phyloP scores from a whole-genome alignment of 2,329 filamentous ascomycete genomes.

The Colletotrichum tropicicola region DNA sequence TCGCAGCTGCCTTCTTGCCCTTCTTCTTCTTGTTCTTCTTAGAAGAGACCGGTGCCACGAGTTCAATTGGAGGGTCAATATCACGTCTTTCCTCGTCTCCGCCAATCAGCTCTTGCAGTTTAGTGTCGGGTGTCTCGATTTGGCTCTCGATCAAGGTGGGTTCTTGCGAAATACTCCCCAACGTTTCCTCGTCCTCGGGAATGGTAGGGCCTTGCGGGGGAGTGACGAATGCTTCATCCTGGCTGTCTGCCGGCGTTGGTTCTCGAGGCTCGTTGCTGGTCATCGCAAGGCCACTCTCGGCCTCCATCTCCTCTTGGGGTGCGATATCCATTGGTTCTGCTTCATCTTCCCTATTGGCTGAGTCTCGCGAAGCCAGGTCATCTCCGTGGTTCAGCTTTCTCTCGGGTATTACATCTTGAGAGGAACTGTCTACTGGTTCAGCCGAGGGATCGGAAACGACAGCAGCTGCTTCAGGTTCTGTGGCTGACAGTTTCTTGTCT shows the following conservation, averaged over 20 bases:
- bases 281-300: background rate
- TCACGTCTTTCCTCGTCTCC: slow-evolving; percentile 1
- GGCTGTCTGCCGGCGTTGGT: background rate
- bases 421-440: background rate
- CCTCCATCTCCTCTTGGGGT: background rate
- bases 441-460: background rate
- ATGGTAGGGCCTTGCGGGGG: background rate
- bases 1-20: slow-evolving; percentile 29
- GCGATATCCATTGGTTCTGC: background rate
- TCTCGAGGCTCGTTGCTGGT: background rate
- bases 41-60: slow-evolving; percentile 9
- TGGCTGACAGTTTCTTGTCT: slow-evolving; percentile 30
- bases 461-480: background rate
- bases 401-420: background rate
- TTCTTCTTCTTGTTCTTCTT: slow-evolving; percentile 42
- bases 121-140: slow-evolving; percentile 6
- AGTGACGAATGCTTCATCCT: slow-evolving; percentile 5
- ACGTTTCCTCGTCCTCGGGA: background rate
- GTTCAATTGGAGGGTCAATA: background rate
- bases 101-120: slow-evolving; percentile 17
- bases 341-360: background rate
- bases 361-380: background rate
- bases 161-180: slow-evolving; percentile 13
- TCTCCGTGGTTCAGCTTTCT: background rate
- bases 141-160: slow-evolving; percentile 17